Conservation (phyloP, 768 basidiomycete species). For the Calocybe gangraenosa region DNA sequence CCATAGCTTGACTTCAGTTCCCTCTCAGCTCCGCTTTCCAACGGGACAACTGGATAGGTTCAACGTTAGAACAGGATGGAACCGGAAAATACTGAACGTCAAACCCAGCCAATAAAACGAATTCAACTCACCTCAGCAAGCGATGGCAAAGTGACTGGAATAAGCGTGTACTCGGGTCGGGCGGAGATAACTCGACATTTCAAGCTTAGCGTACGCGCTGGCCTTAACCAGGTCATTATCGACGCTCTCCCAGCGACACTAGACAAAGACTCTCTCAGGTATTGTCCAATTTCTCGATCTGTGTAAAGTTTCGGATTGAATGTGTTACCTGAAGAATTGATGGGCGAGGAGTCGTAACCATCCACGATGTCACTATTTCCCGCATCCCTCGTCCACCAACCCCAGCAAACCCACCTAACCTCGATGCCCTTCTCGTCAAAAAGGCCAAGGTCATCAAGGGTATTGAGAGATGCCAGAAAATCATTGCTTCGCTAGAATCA, state of each 20-base stretch:
- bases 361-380: constrained; percentile 7
- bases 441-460: constrained; percentile 1
- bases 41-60: no score
- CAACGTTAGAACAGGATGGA: no score
- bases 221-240: background rate
- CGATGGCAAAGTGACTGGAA: background rate
- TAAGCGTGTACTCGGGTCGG: background rate
- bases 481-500: constrained; percentile 18
- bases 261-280: background rate
- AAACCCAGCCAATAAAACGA: no score
- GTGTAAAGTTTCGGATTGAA: background rate
- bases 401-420: background rate
- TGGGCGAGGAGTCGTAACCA: constrained; percentile 2
- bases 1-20: no score
- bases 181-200: background rate
- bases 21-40: no score
- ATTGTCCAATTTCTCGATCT: background rate
- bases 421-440: background rate
- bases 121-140: background rate
- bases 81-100: no score
- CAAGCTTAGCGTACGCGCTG: background rate
- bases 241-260: background rate
- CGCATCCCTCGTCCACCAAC: background rate
- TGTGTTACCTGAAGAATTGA: background rate
- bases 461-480: constrained; percentile 18